Base-by-base conservation (phyloP, 2,329 filamentous ascomycete genomes). In the Fusarium subglutinans region DNA sequence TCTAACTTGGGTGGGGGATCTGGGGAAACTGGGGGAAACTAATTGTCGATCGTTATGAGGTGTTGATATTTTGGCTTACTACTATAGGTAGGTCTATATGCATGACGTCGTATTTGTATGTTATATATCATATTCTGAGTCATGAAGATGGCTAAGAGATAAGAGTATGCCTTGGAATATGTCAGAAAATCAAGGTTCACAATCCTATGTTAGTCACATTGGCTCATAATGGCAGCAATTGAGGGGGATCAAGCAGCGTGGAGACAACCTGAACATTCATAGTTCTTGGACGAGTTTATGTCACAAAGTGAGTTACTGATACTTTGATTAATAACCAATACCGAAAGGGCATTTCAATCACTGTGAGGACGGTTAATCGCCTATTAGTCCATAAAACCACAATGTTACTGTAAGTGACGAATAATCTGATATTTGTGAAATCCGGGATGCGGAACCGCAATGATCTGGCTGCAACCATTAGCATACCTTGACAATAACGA, bases 271-370 rank as follows among this genome's bases (percentile, higher is more conserved):
- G 5, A 10, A 14, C 0, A 47, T 20, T 47, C 44, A 20, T 20
- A 4, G 15, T 12, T 15, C 17, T 17, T 3, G 14, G 1, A 14
- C 13, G 14, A 18, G 0, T 50, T n/a, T 20, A 33, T 17, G 12
- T 20, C 10, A 17, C 6, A 26, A 11, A 15, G 9, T 26, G 2
- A 11, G 24, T 26, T 37, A 7, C 8, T 12, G 10, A 15, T 11
- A 17, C 5, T 22, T 26, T 22, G 7, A 12, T 26, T 13, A 50
- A 38, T 6, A 6, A 17, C 10, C 3, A 6, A 22, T 17, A 22
- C 18, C 5, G 7, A 6, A 14, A 22, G 9, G 4, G 4, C 18
- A 3, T 15, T 4, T 2, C 2, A 22, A 12, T 8, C 6, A 26
- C 24, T 13, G 10, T 15, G 6, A 17, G 10, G 15, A 2, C 13